Base-by-base conservation (phyloP, 1,139 yeast species). In the Pichia sp. region DNA sequence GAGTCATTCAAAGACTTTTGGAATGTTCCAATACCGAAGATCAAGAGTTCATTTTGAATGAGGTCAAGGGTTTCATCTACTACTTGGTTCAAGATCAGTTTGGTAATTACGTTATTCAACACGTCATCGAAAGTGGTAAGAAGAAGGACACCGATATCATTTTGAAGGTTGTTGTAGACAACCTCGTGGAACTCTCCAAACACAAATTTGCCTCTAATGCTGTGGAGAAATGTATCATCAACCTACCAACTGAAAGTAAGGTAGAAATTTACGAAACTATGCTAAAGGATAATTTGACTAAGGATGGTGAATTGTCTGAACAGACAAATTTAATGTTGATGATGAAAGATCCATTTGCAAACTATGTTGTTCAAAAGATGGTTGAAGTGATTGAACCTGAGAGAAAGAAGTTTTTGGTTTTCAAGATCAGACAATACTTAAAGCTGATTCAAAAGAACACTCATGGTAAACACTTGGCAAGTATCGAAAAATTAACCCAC, bases 271-370 rank as follows among this genome's bases (percentile, higher is more conserved):
- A 85, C 35, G 72, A 69, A 44, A 80, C 72, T 48, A 80, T 82
- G 22, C 63, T 82, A 62, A 54, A 63, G 21, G 72, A 69, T 11
- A 72, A 72, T 45, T 69, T 66, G 42, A 66, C 63, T 33, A 52
- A 59, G 41, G 35, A 54, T 48, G 33, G 59, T 55, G 74, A 70
- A 30, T 72, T 77, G 18, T 74, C 67, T 41, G 82, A 75, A 45
- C 72, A 70, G 35, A 71, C 83, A 1, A 74, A 86, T 12, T 64
- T 82, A 47, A 83, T 84, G 13, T 60, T 79, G 40, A 87, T 91
- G 97, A 88, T 93, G 87, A 85, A 86, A 57, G 98, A 91, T 59
- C 98, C 91, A 57, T 93, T 82, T 62, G 98, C 97, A 16, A 91
- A 91, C 59, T 91, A 91, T 56, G 99, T 91, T 31, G 86, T 91